Percentiles rank a stretch among this genome's conserved stretches.
These are phyloP conservation scores for Neonectria sp. DNA, from an alignment of 2,329 filamentous ascomycete species.

Conservation along the genomic window DNA sequence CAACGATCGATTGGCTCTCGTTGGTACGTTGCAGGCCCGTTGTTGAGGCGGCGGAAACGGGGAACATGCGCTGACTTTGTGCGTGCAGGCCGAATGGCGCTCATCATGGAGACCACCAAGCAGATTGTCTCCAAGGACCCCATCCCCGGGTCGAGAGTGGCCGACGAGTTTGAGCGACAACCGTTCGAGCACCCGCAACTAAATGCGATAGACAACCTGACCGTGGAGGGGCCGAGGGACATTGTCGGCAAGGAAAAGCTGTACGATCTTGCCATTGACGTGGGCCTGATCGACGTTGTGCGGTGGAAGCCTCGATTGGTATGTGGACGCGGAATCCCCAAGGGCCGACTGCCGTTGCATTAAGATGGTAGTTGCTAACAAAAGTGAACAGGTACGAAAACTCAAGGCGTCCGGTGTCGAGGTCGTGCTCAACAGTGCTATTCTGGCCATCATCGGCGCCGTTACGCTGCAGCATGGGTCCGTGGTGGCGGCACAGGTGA, in stretches of 20 bases:
- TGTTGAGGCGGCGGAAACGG: background rate
- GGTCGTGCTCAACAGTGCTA: slow-evolving; percentile 80
- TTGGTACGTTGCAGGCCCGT: slow-evolving; percentile 70
- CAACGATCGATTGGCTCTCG: slow-evolving; percentile 92
- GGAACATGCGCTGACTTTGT: slow-evolving; percentile 27
- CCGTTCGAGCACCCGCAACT: slow-evolving; percentile 81
- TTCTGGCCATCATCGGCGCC: slow-evolving; percentile 91
- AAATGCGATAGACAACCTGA: slow-evolving; percentile 81
- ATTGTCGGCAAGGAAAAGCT: slow-evolving; percentile 77
- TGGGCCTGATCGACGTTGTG: slow-evolving; percentile 81
- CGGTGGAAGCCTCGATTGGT: slow-evolving; percentile 93
- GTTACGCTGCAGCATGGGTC: slow-evolving; percentile 90
- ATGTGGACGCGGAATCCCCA: slow-evolving; percentile 49
- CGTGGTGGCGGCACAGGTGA: slow-evolving; percentile 80
- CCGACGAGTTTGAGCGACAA: slow-evolving; percentile 69
- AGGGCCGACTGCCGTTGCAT: background rate
- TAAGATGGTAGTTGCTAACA: slow-evolving; percentile 19
- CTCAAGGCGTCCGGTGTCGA: slow-evolving; percentile 81
- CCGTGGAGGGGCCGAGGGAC: slow-evolving; percentile 69
- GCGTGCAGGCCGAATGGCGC: slow-evolving; percentile 53
- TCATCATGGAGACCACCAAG: slow-evolving; percentile 58
- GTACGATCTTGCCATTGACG: slow-evolving; percentile 75
- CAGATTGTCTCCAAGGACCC: slow-evolving; percentile 54
- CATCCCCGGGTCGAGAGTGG: slow-evolving; percentile 39
- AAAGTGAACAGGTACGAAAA: slow-evolving; percentile 68